Base-by-base conservation (phyloP, 805 yeast genomes). In the Blastobotrys terrestris region DNA sequence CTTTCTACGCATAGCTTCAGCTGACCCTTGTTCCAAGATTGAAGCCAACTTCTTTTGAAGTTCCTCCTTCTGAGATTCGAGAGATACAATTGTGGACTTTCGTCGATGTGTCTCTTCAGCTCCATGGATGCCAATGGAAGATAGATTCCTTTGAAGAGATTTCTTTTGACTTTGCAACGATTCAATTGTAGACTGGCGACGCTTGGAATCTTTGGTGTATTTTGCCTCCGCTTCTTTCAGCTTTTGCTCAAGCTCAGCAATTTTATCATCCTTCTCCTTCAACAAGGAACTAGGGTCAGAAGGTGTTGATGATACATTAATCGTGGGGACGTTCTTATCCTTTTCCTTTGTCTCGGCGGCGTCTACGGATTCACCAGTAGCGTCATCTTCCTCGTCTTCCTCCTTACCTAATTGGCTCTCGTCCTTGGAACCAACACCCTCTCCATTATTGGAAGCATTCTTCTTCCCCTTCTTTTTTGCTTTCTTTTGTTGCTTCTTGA, bases 401-500 rank as follows among this genome's bases (percentile, higher is more conserved):
- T 44, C 31, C 48, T 50, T 48, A 6, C 47, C 50, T 13, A 21
- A 15, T 13, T 14, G 6, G 14, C 21, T 39, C 19, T 42, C 57
- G 11, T 31, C 42, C 35, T 50, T 39, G 19, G 48, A 53, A 18
- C 52, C 50, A 19, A 11, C 39, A 5, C 49, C 45, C 8, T 19
- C 44, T 8, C 48, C 55, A 11, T 49, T 54, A 19, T 31, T 44
- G 21, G 58, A 53, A 56, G 72, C 68, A 61, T 71, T 72, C 66
- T 67, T 66, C 68, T 72, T 73, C 66, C 75, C 73, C 63, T 74
- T 77, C 64, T 75, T 78, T 64, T 71, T 74, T 67, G 75, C 75
- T 68, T 79, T 79, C 72, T 81, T 73, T 63, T 74, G 72, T 58
- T 73, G 74, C 67, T 73, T 74, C 68, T 80, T 85, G 73, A 85